Conservation (phyloP, 495 filamentous ascomycete species). For the Hypoxylon subgilvum region DNA sequence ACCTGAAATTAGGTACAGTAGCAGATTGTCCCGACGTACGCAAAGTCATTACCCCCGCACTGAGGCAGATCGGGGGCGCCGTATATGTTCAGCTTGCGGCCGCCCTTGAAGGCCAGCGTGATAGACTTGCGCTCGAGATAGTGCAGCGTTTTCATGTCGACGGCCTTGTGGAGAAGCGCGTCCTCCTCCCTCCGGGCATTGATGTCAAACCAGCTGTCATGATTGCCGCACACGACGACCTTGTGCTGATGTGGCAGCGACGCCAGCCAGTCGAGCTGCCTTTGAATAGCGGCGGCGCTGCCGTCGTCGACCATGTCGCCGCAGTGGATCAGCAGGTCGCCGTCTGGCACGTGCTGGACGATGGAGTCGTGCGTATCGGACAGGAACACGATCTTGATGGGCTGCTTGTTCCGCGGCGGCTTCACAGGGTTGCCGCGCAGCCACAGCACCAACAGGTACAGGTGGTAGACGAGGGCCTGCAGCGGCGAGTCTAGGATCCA, state of each 20-base stretch:
- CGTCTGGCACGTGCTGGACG: conserved; percentile 67
- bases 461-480: conserved; percentile 50
- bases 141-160: conserved; percentile 55
- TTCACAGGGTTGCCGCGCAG: conserved; percentile 67
- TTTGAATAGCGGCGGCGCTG: conserved; percentile 72
- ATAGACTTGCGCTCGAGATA: conserved; percentile 58
- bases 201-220: conserved; percentile 81
- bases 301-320: conserved; percentile 83
- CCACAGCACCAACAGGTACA: conserved; percentile 67
- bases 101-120: conserved; percentile 57
- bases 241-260: conserved; percentile 76
- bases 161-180: conserved; percentile 35
- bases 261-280: conserved; percentile 78
- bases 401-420: conserved; percentile 54
- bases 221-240: conserved; percentile 86
- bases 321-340: conserved; percentile 87
- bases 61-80: conserved; percentile 59
- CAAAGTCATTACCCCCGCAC: conserved; percentile 63
- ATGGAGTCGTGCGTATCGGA: conserved; percentile 82
- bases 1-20: not conserved
- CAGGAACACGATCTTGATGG: conserved; percentile 82
- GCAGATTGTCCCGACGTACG: conserved; percentile 43
- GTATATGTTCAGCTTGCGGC: conserved; percentile 59
- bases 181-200: conserved; percentile 49
- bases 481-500: conserved; percentile 59